These are phyloP conservation scores for Hericium rajendrae DNA, from an alignment of 768 basidiomycete species.

Conservation along the genomic window DNA sequence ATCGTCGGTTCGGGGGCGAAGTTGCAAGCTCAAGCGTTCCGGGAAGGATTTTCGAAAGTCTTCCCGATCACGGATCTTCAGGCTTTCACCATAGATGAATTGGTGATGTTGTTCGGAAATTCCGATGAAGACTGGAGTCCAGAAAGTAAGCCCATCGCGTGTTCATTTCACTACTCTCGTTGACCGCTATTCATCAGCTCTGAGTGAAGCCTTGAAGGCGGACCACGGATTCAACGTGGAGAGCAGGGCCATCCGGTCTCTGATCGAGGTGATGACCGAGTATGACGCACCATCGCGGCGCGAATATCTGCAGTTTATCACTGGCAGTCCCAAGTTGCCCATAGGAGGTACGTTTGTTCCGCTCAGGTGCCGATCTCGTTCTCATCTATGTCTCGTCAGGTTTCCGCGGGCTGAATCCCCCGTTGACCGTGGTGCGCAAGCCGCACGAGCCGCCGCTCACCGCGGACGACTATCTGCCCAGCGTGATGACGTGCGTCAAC, in stretches of 20 bases:
- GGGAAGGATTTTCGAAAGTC: constrained; percentile 91
- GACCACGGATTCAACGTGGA: constrained; percentile 98
- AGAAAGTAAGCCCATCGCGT: constrained; percentile 56
- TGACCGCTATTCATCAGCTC: constrained; percentile 38
- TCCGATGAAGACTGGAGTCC: constrained; percentile 95
- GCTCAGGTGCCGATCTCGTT: background rate
- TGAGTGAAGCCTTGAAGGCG: constrained; percentile 86
- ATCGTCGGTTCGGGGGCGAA: constrained; percentile 76
- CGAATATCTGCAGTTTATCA: constrained; percentile 92
- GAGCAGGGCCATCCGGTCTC: constrained; percentile 80
- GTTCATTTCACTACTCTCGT: background rate
- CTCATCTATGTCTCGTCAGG: constrained; percentile 34
- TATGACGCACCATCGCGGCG: constrained; percentile 70
- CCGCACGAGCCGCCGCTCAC: constrained; percentile 86
- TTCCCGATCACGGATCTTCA: constrained; percentile 88
- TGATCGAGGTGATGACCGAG: constrained; percentile 78
- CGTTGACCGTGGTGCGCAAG: constrained; percentile 93
- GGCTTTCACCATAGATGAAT: constrained; percentile 88
- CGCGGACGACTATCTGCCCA: constrained; percentile 91
- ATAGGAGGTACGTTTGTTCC: constrained; percentile 66
- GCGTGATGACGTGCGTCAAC: constrained; percentile 98
- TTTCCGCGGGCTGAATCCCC: constrained; percentile 90
- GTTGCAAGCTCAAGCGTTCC: constrained; percentile 82
- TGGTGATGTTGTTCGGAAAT: constrained; percentile 94
- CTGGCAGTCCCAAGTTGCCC: constrained; percentile 92